Evolutionary conservation across 148 eudicot species (phyloP).

Genomic region (Tetragonia tetragonoides): DNA sequence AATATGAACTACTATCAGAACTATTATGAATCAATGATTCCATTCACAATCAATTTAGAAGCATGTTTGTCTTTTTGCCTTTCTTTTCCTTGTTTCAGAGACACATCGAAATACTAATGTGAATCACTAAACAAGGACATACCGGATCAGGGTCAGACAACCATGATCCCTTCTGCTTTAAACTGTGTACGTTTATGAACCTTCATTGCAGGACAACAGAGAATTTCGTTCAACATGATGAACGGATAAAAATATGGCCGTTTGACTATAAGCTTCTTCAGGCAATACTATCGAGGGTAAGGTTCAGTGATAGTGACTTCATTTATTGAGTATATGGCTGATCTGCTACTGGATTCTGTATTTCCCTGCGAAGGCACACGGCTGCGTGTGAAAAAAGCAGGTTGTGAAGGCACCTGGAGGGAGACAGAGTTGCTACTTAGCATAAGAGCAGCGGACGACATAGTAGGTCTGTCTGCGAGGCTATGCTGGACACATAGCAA

Average conservation of each 20-base stretch:
- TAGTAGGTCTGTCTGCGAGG: constrained; percentile 32
- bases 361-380: background rate
- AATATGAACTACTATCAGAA: too few species aligned
- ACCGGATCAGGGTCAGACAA: too few species aligned
- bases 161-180: too few species aligned
- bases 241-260: background rate
- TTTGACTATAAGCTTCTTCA: background rate
- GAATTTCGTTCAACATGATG: too few species aligned
- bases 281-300: constrained; percentile 19
- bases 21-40: too few species aligned
- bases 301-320: constrained; percentile 23
- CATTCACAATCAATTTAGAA: too few species aligned
- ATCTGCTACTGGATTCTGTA: background rate
- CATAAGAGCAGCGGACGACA: constrained; percentile 37
- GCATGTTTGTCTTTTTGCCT: too few species aligned
- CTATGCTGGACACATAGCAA: constrained; percentile 39
- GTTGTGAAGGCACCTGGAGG: constrained; percentile 30
- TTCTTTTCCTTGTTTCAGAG: too few species aligned
- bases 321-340: constrained; percentile 17
- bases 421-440: constrained; percentile 31
- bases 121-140: too few species aligned
- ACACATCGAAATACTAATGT: too few species aligned
- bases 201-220: too few species aligned
- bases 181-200: too few species aligned
- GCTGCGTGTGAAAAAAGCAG: constrained; percentile 25